Evolutionary conservation across 805 yeast species (phyloP).

Genomic region (Lipomyces japonicus): DNA sequence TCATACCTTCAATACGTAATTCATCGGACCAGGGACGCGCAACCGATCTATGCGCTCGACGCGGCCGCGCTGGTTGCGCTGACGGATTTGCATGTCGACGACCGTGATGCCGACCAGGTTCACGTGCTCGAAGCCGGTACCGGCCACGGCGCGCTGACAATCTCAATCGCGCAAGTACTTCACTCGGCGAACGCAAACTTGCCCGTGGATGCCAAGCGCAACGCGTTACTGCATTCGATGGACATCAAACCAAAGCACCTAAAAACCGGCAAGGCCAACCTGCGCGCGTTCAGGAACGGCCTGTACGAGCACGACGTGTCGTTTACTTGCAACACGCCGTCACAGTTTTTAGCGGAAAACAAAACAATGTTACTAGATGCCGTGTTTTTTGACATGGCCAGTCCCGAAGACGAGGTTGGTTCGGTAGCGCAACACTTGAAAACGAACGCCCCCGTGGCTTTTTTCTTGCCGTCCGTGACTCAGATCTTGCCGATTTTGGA

Average conservation of each 20-base stretch:
- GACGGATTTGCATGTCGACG: conserved; percentile 47
- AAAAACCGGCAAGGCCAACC: conserved; percentile 42
- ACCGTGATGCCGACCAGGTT: conserved; percentile 32
- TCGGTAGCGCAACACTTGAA: conserved; percentile 39
- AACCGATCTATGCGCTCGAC: conserved; percentile 51
- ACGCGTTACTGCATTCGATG: conserved; percentile 47
- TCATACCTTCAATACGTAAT: conserved; percentile 49
- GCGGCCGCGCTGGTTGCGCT: conserved; percentile 47
- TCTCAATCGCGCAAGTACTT: conserved; percentile 43
- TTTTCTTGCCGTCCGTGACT: conserved; percentile 49
- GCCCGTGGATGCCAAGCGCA: conserved; percentile 36
- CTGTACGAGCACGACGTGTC: conserved; percentile 46
- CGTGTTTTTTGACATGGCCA: conserved; percentile 49
- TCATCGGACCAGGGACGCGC: conserved; percentile 44
- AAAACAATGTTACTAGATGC: conserved; percentile 41
- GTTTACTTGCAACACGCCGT: conserved; percentile 40
- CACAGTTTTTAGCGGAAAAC: conserved; percentile 30
- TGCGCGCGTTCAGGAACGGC: conserved; percentile 44
- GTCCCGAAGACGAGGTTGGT: conserved; percentile 39
- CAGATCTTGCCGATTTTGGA: conserved; percentile 46
- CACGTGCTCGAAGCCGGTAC: conserved; percentile 54
- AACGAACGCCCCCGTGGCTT: conserved; percentile 44
- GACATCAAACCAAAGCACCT: conserved; percentile 44
- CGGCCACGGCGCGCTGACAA: conserved; percentile 51
- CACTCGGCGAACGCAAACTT: conserved; percentile 44